Evolutionary conservation across 2,329 filamentous ascomycete species (phyloP).

Genomic region (Huntiella abstrusa): DNA sequence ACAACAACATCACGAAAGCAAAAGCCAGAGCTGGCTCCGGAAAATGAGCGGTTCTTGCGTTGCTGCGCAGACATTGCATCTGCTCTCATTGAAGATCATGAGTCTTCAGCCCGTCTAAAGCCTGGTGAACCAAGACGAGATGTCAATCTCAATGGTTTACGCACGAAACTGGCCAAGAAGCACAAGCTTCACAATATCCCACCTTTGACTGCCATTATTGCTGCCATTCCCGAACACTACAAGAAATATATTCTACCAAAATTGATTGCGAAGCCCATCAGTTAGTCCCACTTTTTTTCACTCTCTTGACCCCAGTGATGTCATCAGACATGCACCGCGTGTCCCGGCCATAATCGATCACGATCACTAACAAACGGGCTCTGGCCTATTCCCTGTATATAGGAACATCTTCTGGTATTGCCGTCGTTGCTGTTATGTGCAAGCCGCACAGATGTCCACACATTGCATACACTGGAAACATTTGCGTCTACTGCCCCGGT

Average conservation of each 20-base stretch:
- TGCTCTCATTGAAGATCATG: slow-evolving; percentile 77
- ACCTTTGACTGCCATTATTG: slow-evolving; percentile 88
- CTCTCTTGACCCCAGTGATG: neutral
- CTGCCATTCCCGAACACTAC: slow-evolving; percentile 96
- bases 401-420: slow-evolving; percentile 90
- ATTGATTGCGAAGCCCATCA: slow-evolving; percentile 88
- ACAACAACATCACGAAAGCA: slow-evolving; percentile 50
- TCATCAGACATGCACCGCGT: neutral
- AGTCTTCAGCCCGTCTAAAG: slow-evolving; percentile 50
- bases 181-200: slow-evolving; percentile 76
- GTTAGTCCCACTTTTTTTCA: slow-evolving; percentile 25
- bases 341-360: no score
- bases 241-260: slow-evolving; percentile 98
- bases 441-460: slow-evolving; percentile 96
- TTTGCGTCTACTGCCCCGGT: slow-evolving; percentile 95
- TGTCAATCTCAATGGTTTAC: slow-evolving; percentile 78
- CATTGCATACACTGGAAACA: slow-evolving; percentile 96
- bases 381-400: neutral
- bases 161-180: slow-evolving; percentile 79
- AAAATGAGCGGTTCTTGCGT: slow-evolving; percentile 85
- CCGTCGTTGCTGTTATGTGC: slow-evolving; percentile 98
- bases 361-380: neutral
- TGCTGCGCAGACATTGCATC: slow-evolving; percentile 93
- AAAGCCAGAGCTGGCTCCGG: slow-evolving; percentile 57
- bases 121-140: slow-evolving; percentile 57